Conservation (phyloP, 75 land plant species). For the Isoetes taiwanensis region DNA sequence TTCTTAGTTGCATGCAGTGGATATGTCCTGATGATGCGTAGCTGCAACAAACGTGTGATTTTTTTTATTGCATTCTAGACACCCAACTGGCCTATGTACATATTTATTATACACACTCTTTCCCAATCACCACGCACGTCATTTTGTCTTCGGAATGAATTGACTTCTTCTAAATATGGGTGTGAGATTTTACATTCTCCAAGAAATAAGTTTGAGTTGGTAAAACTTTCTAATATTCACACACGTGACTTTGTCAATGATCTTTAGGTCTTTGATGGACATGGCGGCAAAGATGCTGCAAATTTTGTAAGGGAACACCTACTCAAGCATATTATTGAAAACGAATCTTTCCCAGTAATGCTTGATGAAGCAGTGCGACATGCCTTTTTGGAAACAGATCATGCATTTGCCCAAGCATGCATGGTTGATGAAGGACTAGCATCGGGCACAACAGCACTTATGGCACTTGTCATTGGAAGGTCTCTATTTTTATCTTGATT, state of each 20-base stretch:
- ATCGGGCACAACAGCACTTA: conserved; percentile 57
- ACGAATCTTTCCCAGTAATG: conserved; percentile 24
- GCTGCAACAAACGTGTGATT: too few species aligned
- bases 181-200: too few species aligned
- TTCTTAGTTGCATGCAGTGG: too few species aligned
- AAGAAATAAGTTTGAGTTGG: too few species aligned
- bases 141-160: too few species aligned
- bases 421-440: conserved; percentile 20
- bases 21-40: too few species aligned
- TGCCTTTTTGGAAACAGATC: conserved; percentile 45
- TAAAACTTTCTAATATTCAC: too few species aligned
- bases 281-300: conserved; percentile 60
- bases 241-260: not conserved
- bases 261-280: conserved; percentile 61
- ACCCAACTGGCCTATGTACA: too few species aligned
- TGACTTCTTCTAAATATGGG: too few species aligned
- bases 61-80: too few species aligned
- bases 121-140: too few species aligned
- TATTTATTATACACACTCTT: too few species aligned
- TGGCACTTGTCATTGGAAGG: conserved; percentile 60
- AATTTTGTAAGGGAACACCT: conserved; percentile 38
- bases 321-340: conserved; percentile 36
- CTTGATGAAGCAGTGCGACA: conserved; percentile 25
- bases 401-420: conserved; percentile 43
- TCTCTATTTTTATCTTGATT: conserved; percentile 3